These are phyloP conservation scores for Scedosporium apiospermum DNA, from an alignment of 2,329 filamentous ascomycete species.

Conservation along the genomic window DNA sequence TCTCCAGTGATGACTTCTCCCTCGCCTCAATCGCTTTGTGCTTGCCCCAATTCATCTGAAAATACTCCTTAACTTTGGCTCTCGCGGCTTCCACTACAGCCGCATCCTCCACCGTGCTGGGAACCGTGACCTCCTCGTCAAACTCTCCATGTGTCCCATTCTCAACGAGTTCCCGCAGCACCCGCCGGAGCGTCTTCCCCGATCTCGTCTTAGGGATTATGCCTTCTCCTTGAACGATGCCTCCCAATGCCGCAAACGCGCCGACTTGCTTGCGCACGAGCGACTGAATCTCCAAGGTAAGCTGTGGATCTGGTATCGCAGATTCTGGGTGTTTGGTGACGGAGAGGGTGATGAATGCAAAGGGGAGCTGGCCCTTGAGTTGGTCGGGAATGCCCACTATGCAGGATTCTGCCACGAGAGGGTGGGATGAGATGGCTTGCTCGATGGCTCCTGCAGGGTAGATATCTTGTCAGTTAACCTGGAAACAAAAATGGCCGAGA, in stretches of 20 bases:
- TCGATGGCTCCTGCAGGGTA: conserved; percentile 62
- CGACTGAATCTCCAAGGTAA: conserved; percentile 56
- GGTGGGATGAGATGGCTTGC: conserved; percentile 78
- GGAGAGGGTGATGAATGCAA: conserved; percentile 66
- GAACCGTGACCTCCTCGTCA: conserved; percentile 62
- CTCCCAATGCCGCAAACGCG: conserved; percentile 75
- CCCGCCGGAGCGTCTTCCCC: conserved; percentile 81
- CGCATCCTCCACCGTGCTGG: conserved; percentile 77
- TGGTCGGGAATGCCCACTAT: conserved; percentile 78
- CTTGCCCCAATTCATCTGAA: conserved; percentile 37
- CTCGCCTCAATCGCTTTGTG: conserved; percentile 36
- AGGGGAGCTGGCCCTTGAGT: conserved; percentile 83
- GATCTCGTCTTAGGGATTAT: conserved; percentile 89
- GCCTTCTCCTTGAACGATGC: conserved; percentile 72
- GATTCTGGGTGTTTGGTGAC: conserved; percentile 36
- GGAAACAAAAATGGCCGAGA: conserved; percentile 7
- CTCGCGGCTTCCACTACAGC: conserved; percentile 66
- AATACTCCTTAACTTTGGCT: conserved; percentile 65
- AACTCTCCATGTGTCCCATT: conserved; percentile 67
- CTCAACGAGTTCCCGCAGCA: conserved; percentile 75
- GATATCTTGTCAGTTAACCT: not conserved
- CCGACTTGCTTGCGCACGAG: conserved; percentile 75
- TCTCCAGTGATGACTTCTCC: conserved; percentile 33
- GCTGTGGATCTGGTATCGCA: conserved; percentile 34
- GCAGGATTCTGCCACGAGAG: conserved; percentile 70